Percentiles rank a stretch among this genome's conserved stretches.
Conservation (phyloP, 2,329 filamentous ascomycete species). For the Xylaria arbuscula region DNA sequence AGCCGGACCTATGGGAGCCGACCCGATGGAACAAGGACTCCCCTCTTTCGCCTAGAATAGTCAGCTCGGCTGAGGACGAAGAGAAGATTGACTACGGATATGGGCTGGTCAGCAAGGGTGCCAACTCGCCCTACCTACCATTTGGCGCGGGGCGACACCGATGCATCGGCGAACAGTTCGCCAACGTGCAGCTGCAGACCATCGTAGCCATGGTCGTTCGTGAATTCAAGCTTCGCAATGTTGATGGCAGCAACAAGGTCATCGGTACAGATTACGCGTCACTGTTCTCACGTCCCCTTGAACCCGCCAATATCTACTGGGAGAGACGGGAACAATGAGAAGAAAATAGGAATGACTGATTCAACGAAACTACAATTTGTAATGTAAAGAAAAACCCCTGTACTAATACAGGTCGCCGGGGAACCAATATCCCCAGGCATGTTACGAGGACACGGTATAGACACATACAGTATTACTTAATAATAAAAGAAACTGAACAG, state of each 20-base stretch:
- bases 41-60: conserved; percentile 62
- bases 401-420: conserved; percentile 25
- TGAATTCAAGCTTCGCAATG: conserved; percentile 81
- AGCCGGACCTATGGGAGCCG: conserved; percentile 86
- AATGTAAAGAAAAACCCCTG: conserved; percentile 17
- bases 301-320: conserved; percentile 79
- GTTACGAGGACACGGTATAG: conserved; percentile 36
- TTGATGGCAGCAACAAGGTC: conserved; percentile 75
- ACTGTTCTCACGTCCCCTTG: conserved; percentile 78
- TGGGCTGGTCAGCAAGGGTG: conserved; percentile 90
- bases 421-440: conserved; percentile 11
- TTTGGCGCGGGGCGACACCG: conserved; percentile 93
- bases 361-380: conserved; percentile 40
- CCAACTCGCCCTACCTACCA: conserved; percentile 88
- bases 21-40: conserved; percentile 85
- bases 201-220: conserved; percentile 83
- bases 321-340: conserved; percentile 67
- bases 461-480: conserved; percentile 35
- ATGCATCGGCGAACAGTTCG: conserved; percentile 97
- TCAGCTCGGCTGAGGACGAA: conserved; percentile 64
- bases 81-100: conserved; percentile 94
- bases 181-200: conserved; percentile 89
- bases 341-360: conserved; percentile 23
- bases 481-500: conserved; percentile 29
- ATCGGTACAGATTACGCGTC: conserved; percentile 76